These are phyloP conservation scores for Cladophialophora yegresii DNA, from an alignment of 2,329 filamentous ascomycete species.

Conservation along the genomic window DNA sequence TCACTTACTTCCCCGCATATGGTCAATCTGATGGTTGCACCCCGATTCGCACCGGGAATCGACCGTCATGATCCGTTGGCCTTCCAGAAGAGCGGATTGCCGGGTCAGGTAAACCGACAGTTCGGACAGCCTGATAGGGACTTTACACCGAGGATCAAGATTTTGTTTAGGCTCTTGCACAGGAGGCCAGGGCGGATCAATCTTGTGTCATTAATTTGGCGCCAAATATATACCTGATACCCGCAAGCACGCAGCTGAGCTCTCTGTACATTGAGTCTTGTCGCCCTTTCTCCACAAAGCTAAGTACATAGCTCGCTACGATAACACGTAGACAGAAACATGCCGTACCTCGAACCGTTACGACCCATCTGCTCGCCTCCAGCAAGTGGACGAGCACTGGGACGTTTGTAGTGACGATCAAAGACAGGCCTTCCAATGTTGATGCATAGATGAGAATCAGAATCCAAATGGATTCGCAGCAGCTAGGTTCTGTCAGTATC, in stretches of 20 bases:
- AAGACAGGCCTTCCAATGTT: not conserved
- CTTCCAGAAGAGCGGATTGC: not conserved
- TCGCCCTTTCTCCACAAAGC: not conserved
- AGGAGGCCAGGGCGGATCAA: not conserved
- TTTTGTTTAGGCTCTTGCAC: not conserved
- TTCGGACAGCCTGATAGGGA: not conserved
- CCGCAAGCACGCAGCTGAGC: constrained; percentile 4
- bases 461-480: constrained; percentile 32
- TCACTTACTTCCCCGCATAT: constrained; percentile 2
- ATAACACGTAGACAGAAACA: not conserved
- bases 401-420: not conserved
- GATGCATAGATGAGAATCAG: constrained; percentile 3
- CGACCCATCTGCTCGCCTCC: not conserved
- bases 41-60: not conserved
- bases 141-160: not conserved
- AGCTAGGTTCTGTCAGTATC: constrained; percentile 23
- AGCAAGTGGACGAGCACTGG: not conserved
- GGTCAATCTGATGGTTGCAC: not conserved
- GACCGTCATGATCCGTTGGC: not conserved
- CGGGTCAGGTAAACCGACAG: not conserved
- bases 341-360: not conserved
- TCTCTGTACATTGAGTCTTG: constrained; percentile 15
- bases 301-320: constrained; percentile 6
- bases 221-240: constrained; percentile 25
- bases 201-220: constrained; percentile 25